Evolutionary conservation across 2,329 filamentous ascomycete genomes (phyloP), one percentile per base, ranked within the genome.

Genomic region (Ampelomyces quisqualis): DNA sequence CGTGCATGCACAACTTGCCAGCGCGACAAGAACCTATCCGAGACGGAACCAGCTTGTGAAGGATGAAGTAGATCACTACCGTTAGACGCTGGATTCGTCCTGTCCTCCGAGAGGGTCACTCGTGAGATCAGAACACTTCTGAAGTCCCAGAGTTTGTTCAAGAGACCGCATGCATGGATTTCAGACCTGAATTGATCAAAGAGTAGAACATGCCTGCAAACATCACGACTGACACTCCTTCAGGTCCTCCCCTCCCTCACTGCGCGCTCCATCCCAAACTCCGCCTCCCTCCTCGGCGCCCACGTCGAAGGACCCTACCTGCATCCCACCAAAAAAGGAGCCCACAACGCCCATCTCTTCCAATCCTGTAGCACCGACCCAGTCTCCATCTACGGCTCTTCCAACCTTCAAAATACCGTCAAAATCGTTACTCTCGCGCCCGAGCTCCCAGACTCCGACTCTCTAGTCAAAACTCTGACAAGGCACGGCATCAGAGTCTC

Each of bases 261-360:
- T 15, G 75, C 77, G 10, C 65, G 70, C 15, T 53, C 67, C 8
- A 70, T 74, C 34, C 44, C 65, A 7, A 49, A 58, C 10, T 70
- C 70, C 4, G 77, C 77, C n/a, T 70, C 72, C 13, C 66, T 80
- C 5, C 70, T 80, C 1, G 78, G 78, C 20, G 76, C 76, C n/a
- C 78, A 80, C 52, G 69, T 70, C 13, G 77, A 80, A 70, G 78
- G 77, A 2, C 77, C 78, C 6, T 80, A 77, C 51, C 71, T 81
- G 5, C 69, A 74, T 43, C 70, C 74, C 1, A 60, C 64, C 3
- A 80, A 79, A 55, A 77, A 75, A 55, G 78, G 78, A 26, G 77
- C 77, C 5, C 77, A 80, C 55, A 72, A 74, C 45, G 58, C 65
- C 18, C 63, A 67, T 15, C 70, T 75, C 30, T 75, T 77, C 56